Evolutionary conservation across 805 yeast species (phyloP).

Genomic region (Lipomyces sp.): DNA sequence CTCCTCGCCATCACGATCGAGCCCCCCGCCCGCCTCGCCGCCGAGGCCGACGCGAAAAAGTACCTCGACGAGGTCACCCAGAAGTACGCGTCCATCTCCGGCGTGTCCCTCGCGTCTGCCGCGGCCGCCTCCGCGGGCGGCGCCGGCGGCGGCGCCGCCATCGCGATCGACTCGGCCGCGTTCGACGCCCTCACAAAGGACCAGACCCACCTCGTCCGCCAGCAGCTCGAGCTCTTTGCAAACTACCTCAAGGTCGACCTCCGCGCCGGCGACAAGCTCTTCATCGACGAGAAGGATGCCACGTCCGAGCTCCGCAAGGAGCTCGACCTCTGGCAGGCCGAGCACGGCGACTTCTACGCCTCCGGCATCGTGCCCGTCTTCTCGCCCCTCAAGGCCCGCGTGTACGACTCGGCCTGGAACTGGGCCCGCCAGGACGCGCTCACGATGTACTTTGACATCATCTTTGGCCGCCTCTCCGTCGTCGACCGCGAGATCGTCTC

Average conservation of each 20-base stretch:
- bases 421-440: constrained; percentile 99
- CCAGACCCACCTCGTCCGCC: constrained; percentile 65
- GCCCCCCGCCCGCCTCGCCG: constrained; percentile 82
- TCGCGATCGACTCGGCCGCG: constrained; percentile 92
- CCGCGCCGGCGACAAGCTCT: constrained; percentile 83
- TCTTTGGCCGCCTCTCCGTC: constrained; percentile 85
- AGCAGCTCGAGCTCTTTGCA: constrained; percentile 87
- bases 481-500: constrained; percentile 95
- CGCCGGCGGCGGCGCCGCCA: constrained; percentile 67
- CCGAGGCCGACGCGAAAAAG: constrained; percentile 86
- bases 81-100: constrained; percentile 80
- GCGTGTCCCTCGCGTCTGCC: constrained; percentile 70
- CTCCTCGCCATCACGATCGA: constrained; percentile 81
- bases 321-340: constrained; percentile 87
- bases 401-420: constrained; percentile 97
- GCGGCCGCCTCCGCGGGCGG: constrained; percentile 54
- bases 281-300: constrained; percentile 80
- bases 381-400: constrained; percentile 89
- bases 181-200: constrained; percentile 76
- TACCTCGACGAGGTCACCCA: constrained; percentile 78
- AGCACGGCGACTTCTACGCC: constrained; percentile 90
- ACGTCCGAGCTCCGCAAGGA: constrained; percentile 79
- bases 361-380: constrained; percentile 87
- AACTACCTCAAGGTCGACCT: constrained; percentile 91
- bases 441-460: constrained; percentile 90